phyloP scores from a whole-genome alignment of 2,329 filamentous ascomycete species.

The Diaporthe nobilis region DNA sequence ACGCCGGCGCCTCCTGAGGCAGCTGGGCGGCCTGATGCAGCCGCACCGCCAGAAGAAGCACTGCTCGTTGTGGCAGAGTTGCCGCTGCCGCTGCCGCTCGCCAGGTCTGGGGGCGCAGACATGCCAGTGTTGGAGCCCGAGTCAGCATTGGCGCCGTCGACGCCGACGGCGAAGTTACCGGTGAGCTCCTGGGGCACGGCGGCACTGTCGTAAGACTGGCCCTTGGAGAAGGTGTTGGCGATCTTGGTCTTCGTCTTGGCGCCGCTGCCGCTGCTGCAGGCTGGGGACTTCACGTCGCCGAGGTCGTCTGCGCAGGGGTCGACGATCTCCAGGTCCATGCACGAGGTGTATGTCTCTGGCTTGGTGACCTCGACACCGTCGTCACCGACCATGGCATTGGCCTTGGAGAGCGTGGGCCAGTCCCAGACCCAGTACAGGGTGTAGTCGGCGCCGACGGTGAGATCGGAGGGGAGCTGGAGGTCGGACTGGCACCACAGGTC shows the following conservation, averaged over 20 bases:
- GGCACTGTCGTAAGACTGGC: slow-evolving; percentile 58
- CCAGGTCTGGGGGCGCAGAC: slow-evolving; percentile 39
- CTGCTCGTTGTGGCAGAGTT: background rate
- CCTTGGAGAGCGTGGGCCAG: slow-evolving; percentile 76
- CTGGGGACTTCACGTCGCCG: slow-evolving; percentile 54
- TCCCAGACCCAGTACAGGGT: slow-evolving; percentile 98
- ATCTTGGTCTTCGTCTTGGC: slow-evolving; percentile 44
- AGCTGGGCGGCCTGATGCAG: slow-evolving; percentile 11
- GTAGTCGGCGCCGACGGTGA: slow-evolving; percentile 74
- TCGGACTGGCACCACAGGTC: slow-evolving; percentile 87
- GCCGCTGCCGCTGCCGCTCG: background rate
- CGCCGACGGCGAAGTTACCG: slow-evolving; percentile 60
- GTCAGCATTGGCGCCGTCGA: slow-evolving; percentile 44
- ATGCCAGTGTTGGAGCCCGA: slow-evolving; percentile 40
- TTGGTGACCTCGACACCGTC: slow-evolving; percentile 52
- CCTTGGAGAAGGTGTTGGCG: slow-evolving; percentile 50
- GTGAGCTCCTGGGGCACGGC: slow-evolving; percentile 62
- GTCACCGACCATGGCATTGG: slow-evolving; percentile 48
- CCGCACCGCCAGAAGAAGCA: background rate
- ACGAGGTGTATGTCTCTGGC: slow-evolving; percentile 56
- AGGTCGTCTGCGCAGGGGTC: slow-evolving; percentile 54
- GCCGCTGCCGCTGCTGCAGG: slow-evolving; percentile 49
- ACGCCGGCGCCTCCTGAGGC: background rate
- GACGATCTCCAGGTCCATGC: slow-evolving; percentile 59
- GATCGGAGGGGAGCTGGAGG: slow-evolving; percentile 78